Base-by-base conservation (phyloP, 192 early-diverging fungal genomes). In the Thamnidium elegans region DNA sequence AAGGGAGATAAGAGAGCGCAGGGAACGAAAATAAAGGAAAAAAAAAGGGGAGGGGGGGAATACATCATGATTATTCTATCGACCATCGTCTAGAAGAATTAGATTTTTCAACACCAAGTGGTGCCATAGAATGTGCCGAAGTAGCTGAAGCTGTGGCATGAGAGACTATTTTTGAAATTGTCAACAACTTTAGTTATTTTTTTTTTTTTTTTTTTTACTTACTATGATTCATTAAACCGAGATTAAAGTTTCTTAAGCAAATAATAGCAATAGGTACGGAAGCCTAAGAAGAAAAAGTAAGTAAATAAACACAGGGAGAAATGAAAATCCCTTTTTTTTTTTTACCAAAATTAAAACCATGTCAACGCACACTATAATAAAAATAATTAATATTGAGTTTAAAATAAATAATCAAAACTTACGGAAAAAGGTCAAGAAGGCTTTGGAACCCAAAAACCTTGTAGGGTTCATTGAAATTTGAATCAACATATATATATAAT, bases 201-300 rank as follows among this genome's bases (percentile, higher is more conserved):
- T 42, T 32, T 55, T 3, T 13, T n/a, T 48, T 19, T 20, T 58
- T 15, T 46, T 5, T 21, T 3, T 20, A 72, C 81, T 78, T 79
- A 85, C 83, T 79, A 54, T 90, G 88, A 62, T 83, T 82, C 66
- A 85, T 86, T 47, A 92, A 68, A 4, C 90, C 90, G 31, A 84
- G 74, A 55, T 87, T 84, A 69, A 92, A 92, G 72, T 89, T 90
- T 42, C 73, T 70, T 66, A 81, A 78, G 62, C 89, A 92, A 15
- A 80, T 55, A 43, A 80, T 70, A 10, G 84, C 80, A 43, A 79
- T 70, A 10, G 73, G 67, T n/a, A 89, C 56, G 1, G 85, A 88
- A 15, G 67, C 61, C 73, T 75, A 63, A 17, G 31, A 50, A 34
- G 36, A 66, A 5, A n/a, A 56, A 62, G 20, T 31, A 65, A 53